These are phyloP conservation scores for Chenopodium quinoa DNA, from an alignment of 148 eudicot genomes.

Conservation along the genomic window DNA sequence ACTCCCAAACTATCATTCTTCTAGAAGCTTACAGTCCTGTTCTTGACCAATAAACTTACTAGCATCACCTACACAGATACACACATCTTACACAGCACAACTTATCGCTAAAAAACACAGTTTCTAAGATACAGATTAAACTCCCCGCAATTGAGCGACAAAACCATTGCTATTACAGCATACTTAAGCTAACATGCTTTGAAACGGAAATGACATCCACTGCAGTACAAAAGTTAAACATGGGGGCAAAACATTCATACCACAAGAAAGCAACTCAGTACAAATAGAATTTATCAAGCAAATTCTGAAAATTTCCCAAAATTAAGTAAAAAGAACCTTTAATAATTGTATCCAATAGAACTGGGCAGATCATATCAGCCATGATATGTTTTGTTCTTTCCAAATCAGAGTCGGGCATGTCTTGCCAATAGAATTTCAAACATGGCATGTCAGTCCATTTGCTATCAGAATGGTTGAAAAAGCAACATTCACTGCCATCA, in stretches of 20 bases:
- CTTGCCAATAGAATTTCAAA: constrained; percentile 83
- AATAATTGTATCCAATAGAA: constrained; percentile 67
- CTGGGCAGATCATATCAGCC: constrained; percentile 70
- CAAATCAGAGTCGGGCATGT: constrained; percentile 40
- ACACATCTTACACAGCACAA: not conserved
- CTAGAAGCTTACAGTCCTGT: not conserved
- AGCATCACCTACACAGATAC: not conserved
- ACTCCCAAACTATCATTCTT: not conserved
- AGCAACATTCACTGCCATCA: constrained; percentile 74
- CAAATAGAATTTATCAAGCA: not conserved
- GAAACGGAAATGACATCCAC: not conserved
- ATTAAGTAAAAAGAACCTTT: constrained; percentile 54
- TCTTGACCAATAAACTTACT: not conserved
- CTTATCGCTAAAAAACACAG: not conserved
- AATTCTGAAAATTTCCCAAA: not conserved
- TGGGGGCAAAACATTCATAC: not conserved
- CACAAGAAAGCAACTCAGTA: not conserved
- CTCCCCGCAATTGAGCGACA: not conserved
- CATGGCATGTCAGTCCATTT: constrained; percentile 61
- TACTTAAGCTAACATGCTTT: not conserved
- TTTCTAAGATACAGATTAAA: not conserved
- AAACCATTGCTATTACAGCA: not conserved
- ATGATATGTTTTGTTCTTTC: constrained; percentile 63
- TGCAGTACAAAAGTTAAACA: not conserved
- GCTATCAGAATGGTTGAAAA: constrained; percentile 47